A percentile compares a stretch with the other conserved stretches of the same genome.
Conservation (phyloP, 2,329 filamentous ascomycete species). For the Xylariaceae sp. region DNA sequence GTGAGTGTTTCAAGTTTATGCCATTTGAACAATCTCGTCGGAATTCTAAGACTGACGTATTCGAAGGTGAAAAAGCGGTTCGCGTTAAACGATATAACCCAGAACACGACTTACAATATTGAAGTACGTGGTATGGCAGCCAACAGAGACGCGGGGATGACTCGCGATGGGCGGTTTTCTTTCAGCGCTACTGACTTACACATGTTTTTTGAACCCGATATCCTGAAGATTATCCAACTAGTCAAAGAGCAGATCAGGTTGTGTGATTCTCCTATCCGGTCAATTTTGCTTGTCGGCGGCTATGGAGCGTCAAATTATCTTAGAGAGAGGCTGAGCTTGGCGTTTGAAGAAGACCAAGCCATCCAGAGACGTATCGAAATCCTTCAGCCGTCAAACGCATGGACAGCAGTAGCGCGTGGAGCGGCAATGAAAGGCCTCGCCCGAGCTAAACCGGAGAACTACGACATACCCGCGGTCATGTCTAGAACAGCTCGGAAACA, state of each 20-base stretch:
- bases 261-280: constrained; percentile 50
- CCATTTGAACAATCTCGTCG: constrained; percentile 5
- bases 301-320: constrained; percentile 55
- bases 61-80: constrained; percentile 46
- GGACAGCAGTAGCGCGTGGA: constrained; percentile 57
- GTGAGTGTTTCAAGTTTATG: constrained; percentile 23
- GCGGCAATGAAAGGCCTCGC: constrained; percentile 56
- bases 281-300: constrained; percentile 56
- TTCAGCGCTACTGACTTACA: constrained; percentile 48
- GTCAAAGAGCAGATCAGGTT: constrained; percentile 52
- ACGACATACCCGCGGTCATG: constrained; percentile 46
- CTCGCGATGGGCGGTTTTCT: constrained; percentile 42
- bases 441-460: constrained; percentile 41
- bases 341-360: constrained; percentile 29
- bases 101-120: constrained; percentile 46
- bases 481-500: constrained; percentile 51
- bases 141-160: constrained; percentile 47
- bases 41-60: not conserved
- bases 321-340: constrained; percentile 45
- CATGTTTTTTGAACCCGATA: constrained; percentile 51
- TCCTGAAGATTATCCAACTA: constrained; percentile 50
- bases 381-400: constrained; percentile 55
- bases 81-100: constrained; percentile 41
- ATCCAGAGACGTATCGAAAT: constrained; percentile 47
- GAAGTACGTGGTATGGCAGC: constrained; percentile 43